Evolutionary conservation across 495 filamentous ascomycete species (phyloP).

Genomic region (Aspergillus affinis): DNA sequence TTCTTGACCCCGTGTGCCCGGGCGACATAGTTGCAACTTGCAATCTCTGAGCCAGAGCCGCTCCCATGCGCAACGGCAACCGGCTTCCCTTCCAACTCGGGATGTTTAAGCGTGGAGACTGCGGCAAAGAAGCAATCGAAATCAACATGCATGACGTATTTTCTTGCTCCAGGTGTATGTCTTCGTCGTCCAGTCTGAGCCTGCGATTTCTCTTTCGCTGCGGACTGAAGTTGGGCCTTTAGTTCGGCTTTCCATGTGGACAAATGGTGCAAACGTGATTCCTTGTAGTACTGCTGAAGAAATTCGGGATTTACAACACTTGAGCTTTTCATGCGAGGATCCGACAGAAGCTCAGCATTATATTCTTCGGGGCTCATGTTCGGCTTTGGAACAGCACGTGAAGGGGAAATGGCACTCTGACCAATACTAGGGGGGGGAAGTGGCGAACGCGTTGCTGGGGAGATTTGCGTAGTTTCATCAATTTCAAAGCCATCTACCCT

Average conservation of each 20-base stretch:
- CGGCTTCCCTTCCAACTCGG: slow-evolving; percentile 76
- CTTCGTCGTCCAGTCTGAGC: slow-evolving; percentile 52
- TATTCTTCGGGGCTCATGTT: slow-evolving; percentile 85
- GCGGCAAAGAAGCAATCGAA: slow-evolving; percentile 98
- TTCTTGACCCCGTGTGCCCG: slow-evolving; percentile 85
- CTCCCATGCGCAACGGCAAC: slow-evolving; percentile 85
- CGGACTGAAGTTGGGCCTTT: slow-evolving; percentile 78
- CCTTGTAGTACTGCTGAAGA: slow-evolving; percentile 87
- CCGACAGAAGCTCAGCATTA: slow-evolving; percentile 75
- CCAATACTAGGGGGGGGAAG: not conserved
- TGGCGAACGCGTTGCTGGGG: not conserved
- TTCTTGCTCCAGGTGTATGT: slow-evolving; percentile 56
- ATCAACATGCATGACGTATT: slow-evolving; percentile 93
- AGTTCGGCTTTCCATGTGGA: slow-evolving; percentile 95
- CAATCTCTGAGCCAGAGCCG: slow-evolving; percentile 88
- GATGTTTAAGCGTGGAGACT: slow-evolving; percentile 76
- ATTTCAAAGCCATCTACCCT: not conserved
- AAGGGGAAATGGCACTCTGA: not conserved
- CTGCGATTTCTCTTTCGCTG: slow-evolving; percentile 66
- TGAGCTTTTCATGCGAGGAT: slow-evolving; percentile 79
- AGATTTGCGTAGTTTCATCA: not conserved
- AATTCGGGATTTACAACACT: slow-evolving; percentile 90
- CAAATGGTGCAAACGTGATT: slow-evolving; percentile 90
- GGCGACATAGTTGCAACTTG: slow-evolving; percentile 94
- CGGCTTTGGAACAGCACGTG: slow-evolving; percentile 25